Percentiles rank a stretch among this genome's conserved stretches.
phyloP scores from a whole-genome alignment of 192 early-diverging fungal genomes.

The Chytriomyces sp. region DNA sequence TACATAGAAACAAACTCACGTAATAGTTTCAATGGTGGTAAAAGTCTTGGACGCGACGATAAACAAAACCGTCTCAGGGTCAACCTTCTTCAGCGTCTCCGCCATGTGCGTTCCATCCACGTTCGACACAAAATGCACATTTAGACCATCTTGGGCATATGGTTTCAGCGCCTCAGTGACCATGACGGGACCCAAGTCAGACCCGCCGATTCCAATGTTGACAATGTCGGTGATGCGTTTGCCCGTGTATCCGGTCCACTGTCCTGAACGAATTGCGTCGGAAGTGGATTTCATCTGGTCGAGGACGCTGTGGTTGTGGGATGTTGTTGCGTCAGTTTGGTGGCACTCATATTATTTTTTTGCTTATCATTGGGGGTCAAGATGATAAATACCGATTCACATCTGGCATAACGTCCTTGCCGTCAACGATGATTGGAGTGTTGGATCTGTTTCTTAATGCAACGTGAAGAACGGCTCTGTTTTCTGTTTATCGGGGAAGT shows the following conservation, averaged over 20 bases:
- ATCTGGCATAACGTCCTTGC: slow-evolving; percentile 92
- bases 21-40: slow-evolving; percentile 97
- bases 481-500: slow-evolving; percentile 54
- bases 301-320: slow-evolving; percentile 65
- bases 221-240: slow-evolving; percentile 91
- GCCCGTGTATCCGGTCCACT: slow-evolving; percentile 97
- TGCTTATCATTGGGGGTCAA: background rate
- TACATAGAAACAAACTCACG: no score
- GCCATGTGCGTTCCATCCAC: slow-evolving; percentile 98
- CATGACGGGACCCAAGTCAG: slow-evolving; percentile 97
- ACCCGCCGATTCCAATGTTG: slow-evolving; percentile 99
- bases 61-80: slow-evolving; percentile 90
- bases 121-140: slow-evolving; percentile 96
- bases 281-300: slow-evolving; percentile 90
- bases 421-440: slow-evolving; percentile 83
- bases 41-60: slow-evolving; percentile 98
- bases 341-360: slow-evolving; percentile 2
- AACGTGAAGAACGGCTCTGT: slow-evolving; percentile 94
- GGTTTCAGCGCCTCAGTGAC: slow-evolving; percentile 98
- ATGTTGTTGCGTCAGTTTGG: background rate
- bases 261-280: slow-evolving; percentile 82
- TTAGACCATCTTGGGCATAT: slow-evolving; percentile 77
- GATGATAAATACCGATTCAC: slow-evolving; percentile 65
- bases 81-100: slow-evolving; percentile 83
- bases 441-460: slow-evolving; percentile 88